Evolutionary conservation across 352 stramenopile species (phyloP).

Genomic region (Pythium oligandrum): DNA sequence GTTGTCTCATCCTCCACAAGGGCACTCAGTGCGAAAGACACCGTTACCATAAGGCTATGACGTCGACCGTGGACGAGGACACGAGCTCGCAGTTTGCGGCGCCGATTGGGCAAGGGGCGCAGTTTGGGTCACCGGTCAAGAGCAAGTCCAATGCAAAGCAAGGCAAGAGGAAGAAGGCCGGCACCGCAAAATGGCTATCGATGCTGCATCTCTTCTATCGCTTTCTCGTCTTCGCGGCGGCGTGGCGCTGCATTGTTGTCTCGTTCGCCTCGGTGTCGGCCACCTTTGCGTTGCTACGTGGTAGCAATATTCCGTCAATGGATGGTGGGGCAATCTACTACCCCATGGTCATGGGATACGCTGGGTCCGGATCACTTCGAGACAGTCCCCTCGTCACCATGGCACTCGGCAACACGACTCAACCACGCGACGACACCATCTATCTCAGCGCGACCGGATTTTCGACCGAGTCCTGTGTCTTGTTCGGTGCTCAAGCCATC

Average conservation of each 20-base stretch:
- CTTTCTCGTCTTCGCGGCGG: conserved; percentile 1
- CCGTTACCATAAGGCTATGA: no score
- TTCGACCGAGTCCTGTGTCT: neutral
- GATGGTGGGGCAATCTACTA: neutral
- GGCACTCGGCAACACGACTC: neutral
- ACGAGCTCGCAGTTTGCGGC: no score
- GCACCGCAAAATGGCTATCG: neutral
- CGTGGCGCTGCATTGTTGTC: conserved; percentile 5
- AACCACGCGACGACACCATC: conserved; percentile 3
- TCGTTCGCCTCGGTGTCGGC: conserved; percentile 3
- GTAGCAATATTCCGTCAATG: conserved; percentile 1
- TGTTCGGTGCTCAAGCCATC: neutral
- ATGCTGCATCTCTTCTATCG: conserved; percentile 7
- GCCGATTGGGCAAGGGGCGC: no score
- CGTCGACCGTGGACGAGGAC: no score
- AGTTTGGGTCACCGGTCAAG: no score
- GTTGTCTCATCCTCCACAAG: no score
- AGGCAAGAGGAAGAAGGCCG: neutral
- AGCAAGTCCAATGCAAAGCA: neutral
- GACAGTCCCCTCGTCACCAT: conserved; percentile 1
- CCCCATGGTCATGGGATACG: neutral
- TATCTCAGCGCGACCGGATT: neutral
- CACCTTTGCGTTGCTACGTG: conserved; percentile 6
- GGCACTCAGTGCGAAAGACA: no score
- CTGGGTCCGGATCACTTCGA: neutral